Evolutionary conservation across 1,139 yeast genomes (phyloP).

Genomic region (Candida dubliniensis): DNA sequence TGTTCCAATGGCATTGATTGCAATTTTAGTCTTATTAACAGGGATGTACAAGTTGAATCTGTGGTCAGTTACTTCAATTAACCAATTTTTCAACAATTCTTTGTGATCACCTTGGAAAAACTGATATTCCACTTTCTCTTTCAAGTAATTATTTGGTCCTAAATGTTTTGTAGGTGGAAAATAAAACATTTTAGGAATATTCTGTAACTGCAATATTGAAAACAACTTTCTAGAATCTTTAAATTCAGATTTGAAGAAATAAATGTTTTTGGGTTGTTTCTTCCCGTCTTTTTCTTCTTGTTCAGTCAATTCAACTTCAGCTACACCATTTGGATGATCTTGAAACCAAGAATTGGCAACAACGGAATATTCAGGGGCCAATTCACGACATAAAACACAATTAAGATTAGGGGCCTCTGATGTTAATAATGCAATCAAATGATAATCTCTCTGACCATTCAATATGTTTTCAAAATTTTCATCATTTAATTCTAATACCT

Average conservation of each 20-base stretch:
- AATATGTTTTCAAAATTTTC: slow-evolving; percentile 58
- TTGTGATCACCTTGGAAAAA: slow-evolving; percentile 57
- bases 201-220: slow-evolving; percentile 56
- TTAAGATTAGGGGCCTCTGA: slow-evolving; percentile 73
- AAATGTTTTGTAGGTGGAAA: slow-evolving; percentile 55
- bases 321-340: slow-evolving; percentile 40
- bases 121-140: slow-evolving; percentile 47
- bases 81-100: slow-evolving; percentile 38
- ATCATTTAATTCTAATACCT: slow-evolving; percentile 50
- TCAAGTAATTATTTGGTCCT: slow-evolving; percentile 28
- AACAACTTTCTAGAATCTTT: slow-evolving; percentile 55
- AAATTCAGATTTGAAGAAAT: slow-evolving; percentile 77
- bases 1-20: slow-evolving; percentile 44
- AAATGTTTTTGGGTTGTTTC: slow-evolving; percentile 38
- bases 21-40: slow-evolving; percentile 51
- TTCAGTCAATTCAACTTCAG: slow-evolving; percentile 24
- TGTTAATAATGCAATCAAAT: slow-evolving; percentile 65
- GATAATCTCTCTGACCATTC: slow-evolving; percentile 69
- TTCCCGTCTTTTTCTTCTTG: slow-evolving; percentile 25
- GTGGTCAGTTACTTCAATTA: slow-evolving; percentile 43
- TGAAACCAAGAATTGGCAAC: slow-evolving; percentile 60
- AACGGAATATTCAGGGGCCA: slow-evolving; percentile 63
- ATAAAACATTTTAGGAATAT: slow-evolving; percentile 76
- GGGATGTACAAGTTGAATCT: slow-evolving; percentile 55
- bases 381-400: slow-evolving; percentile 71